Conservation (phyloP, 106 monocot genomes). For the Iris macrosiphon region DNA sequence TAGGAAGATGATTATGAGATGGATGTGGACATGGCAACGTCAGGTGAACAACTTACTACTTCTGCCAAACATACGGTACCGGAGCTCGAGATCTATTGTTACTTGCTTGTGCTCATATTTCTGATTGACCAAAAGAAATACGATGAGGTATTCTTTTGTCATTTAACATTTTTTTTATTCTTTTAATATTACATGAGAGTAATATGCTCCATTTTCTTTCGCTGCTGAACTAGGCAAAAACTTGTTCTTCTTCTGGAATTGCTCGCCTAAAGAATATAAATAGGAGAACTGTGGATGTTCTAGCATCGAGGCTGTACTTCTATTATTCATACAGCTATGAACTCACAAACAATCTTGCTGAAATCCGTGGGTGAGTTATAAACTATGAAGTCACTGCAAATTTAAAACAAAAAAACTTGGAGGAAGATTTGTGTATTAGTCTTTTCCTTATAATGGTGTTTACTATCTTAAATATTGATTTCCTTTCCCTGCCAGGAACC, state of each 20-base stretch:
- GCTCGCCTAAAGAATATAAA: slow-evolving; percentile 81
- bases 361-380: slow-evolving; percentile 89
- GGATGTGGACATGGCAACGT: slow-evolving; percentile 69
- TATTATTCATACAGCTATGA: slow-evolving; percentile 92
- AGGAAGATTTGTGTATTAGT: no score
- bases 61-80: slow-evolving; percentile 58
- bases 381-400: no score
- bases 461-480: neutral
- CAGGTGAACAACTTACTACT: slow-evolving; percentile 35
- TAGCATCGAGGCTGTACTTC: slow-evolving; percentile 82
- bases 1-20: slow-evolving; percentile 90
- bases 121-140: slow-evolving; percentile 91
- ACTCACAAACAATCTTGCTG: slow-evolving; percentile 85
- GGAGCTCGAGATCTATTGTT: slow-evolving; percentile 94
- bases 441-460: no score
- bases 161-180: neutral
- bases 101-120: slow-evolving; percentile 89
- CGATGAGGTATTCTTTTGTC: slow-evolving; percentile 54
- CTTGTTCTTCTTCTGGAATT: slow-evolving; percentile 85
- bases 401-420: no score
- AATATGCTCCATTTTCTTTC: slow-evolving; percentile 1
- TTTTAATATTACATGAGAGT: no score
- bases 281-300: slow-evolving; percentile 92
- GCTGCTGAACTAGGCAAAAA: no score
- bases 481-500: slow-evolving; percentile 35